phyloP scores from a whole-genome alignment of 2,329 filamentous ascomycete genomes.

The Pseudogymnoascus sp. region DNA sequence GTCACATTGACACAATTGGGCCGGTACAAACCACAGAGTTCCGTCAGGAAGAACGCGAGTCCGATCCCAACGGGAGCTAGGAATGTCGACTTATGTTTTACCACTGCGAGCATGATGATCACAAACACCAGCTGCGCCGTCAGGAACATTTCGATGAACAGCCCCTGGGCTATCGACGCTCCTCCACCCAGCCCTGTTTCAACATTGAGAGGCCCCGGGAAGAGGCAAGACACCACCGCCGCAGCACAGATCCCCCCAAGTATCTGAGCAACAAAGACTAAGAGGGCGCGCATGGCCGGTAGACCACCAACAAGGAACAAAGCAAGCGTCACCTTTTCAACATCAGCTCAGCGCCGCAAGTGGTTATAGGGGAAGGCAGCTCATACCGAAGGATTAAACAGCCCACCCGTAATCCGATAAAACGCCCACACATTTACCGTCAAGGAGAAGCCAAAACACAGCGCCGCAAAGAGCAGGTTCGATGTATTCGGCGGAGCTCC shows the following conservation, averaged over 20 bases:
- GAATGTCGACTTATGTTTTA: conserved; percentile 40
- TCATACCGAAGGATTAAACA: conserved; percentile 33
- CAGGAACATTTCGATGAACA: conserved; percentile 41
- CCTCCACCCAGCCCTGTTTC: conserved; percentile 33
- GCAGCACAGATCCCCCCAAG: conserved; percentile 31
- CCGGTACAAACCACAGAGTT: conserved; percentile 30
- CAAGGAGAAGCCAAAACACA: conserved; percentile 26
- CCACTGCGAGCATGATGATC: conserved; percentile 44
- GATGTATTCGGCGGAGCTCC: conserved; percentile 28
- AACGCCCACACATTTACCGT: conserved; percentile 47
- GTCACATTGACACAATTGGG: conserved; percentile 8
- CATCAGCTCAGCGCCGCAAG: not conserved
- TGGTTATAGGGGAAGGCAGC: not conserved
- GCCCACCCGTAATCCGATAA: conserved; percentile 40
- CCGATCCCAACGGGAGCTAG: conserved; percentile 41
- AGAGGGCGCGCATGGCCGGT: conserved; percentile 24
- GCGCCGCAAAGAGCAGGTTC: conserved; percentile 29
- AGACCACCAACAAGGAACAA: conserved; percentile 31
- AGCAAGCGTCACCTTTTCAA: conserved; percentile 28
- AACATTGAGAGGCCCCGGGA: conserved; percentile 36
- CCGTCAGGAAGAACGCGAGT: conserved; percentile 36
- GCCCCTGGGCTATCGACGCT: conserved; percentile 35
- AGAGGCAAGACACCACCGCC: conserved; percentile 34
- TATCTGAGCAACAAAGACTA: conserved; percentile 28
- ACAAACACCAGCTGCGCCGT: conserved; percentile 40